These are phyloP conservation scores for Oryza longistaminata DNA, from an alignment of 176 grass and related monocot species.

Conservation along the genomic window DNA sequence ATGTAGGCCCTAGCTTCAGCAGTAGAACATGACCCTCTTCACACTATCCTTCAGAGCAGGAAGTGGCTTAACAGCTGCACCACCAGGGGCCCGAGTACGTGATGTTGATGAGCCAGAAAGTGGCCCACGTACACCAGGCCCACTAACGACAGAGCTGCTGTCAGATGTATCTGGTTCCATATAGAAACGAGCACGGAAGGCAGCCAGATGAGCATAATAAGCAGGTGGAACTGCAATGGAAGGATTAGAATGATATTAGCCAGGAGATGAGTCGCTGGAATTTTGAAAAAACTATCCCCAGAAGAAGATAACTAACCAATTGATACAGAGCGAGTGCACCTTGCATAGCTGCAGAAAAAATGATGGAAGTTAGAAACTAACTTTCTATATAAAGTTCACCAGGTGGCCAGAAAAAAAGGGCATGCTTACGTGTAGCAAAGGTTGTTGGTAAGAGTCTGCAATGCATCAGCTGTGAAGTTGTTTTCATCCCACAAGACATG, in stretches of 20 bases:
- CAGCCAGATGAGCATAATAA: constrained; percentile 67
- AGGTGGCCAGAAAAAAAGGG: background rate
- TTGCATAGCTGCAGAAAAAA: constrained; percentile 55
- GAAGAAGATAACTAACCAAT: constrained; percentile 46
- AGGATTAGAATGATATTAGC: background rate
- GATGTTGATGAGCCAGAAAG: constrained; percentile 4
- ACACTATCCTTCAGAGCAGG: constrained; percentile 62
- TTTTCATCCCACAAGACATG: constrained; percentile 85
- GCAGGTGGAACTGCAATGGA: constrained; percentile 59
- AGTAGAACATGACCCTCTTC: constrained; percentile 75
- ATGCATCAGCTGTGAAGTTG: constrained; percentile 61
- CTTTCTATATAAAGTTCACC: background rate
- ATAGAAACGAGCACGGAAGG: constrained; percentile 66
- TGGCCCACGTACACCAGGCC: constrained; percentile 41
- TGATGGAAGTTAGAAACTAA: constrained; percentile 1
- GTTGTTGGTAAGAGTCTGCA: constrained; percentile 74
- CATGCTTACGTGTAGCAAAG: constrained; percentile 70
- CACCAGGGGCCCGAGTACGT: constrained; percentile 27
- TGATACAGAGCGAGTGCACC: constrained; percentile 70
- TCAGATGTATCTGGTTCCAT: constrained; percentile 69
- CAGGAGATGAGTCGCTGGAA: background rate
- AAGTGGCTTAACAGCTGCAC: constrained; percentile 54
- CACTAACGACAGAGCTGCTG: constrained; percentile 41
- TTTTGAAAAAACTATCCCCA: background rate
- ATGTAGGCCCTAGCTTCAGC: constrained; percentile 30